Base-by-base conservation (phyloP, 768 basidiomycete species). In the Tremella mesenterica region DNA sequence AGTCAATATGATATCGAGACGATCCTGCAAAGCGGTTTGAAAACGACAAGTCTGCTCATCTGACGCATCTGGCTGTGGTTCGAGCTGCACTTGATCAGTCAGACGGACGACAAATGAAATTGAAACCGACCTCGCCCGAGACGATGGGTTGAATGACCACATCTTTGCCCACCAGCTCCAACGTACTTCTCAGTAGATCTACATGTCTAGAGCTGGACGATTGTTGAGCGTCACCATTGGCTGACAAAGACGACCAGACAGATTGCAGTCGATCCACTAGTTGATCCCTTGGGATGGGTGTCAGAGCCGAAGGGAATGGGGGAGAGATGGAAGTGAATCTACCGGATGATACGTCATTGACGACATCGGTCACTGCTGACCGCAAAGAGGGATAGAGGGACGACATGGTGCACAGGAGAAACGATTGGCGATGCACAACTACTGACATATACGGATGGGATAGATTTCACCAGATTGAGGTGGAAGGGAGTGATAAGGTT, bases 91-190 rank as follows among this genome's bases (percentile, higher is more conserved):
- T 21, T 43, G 8, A 29, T n/a, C 16, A 14, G 16, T 12, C 21
- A 27, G 28, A 50, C 5, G 6, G 23, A 14, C n/a, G 16, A 16
- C 27, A 6, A 18, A 26, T n/a, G 13, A 25, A 7, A 5, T 4
- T 27, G 26, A n/a, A 27, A 53, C 63, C 18, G 28, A 64, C 64
- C 51, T 63, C 56, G 38, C 54, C 62, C 29, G 36, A 34, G 9
- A 47, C 45, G 2, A 66, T 51, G 3, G 59, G 61, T 10, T 48
- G 5, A 0, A 67, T 50, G 8, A 63, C 58, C 18, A 63, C 8
- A 12, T 67, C 68, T 33, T 60, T 62, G 7, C 68, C 68, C 1
- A 67, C 51, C 1, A 70, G 54, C n/a, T 70, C 68, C 39, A 70
- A 31, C 3, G 59, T 54, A 16, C 52, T 50, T 16, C 63, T 21